Base-by-base conservation (phyloP, 2,329 filamentous ascomycete species). In the Aspergillus sp. region DNA sequence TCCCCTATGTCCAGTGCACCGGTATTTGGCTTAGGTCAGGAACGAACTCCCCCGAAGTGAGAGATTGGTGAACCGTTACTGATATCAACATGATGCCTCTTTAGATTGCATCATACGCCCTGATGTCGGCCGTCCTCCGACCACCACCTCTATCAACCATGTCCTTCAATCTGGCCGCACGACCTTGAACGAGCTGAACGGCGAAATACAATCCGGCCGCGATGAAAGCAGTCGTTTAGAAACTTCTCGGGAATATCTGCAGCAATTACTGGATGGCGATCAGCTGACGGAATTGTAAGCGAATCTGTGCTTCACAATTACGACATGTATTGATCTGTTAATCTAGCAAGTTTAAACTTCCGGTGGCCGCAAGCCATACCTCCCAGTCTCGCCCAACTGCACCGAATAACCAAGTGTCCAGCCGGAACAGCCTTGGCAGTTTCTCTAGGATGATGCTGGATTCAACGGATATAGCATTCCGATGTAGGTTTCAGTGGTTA, bases 161-260 rank as follows among this genome's bases (percentile, higher is more conserved):
- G 81, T 85, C 60, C 78, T 79, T 51, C 71, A 76, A 52, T 69
- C 73, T 41, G 78, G 77, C 33, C 74, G 78, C 55, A 76, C 76
- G 60, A 75, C 79, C 36, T 69, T 92, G 60, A 83, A 87, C 59
- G 81, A 80, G 43, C 74, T 96, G 45, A 91, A 94, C 65, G 77
- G 79, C 58, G 89, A 93, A 67, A 84, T 86, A 53, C 73, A 77
- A 38, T 80, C 82, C 45, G 79, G 81, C 41, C 79, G 79, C 26
- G 65, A 68, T 44, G 68, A 72, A 43, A 86, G 88, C 17, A 82
- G 82, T 65, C 82, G 84, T 57, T 76, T 92, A 44, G 86, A 89
- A 60, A 84, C 86, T 60, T 87, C 85, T 10, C 78, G 92, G 43
- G 81, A 87, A 61, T 86, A 93, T 67, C 78, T 96, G 26, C 82